These are phyloP conservation scores for Patellifolia procumbens DNA, from an alignment of 179 eudicot genomes.

Conservation along the genomic window DNA sequence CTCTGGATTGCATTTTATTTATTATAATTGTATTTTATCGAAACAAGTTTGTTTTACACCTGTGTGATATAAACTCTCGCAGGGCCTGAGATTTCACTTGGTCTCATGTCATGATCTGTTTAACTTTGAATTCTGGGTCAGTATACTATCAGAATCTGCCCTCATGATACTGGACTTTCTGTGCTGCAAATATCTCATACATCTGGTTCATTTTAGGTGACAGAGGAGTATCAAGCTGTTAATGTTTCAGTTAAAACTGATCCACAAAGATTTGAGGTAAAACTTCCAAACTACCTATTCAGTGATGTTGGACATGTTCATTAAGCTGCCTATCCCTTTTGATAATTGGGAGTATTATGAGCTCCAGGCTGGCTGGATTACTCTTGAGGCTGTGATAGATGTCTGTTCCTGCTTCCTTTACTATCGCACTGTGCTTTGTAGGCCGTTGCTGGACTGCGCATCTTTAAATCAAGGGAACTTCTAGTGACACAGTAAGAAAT, in stretches of 20 bases:
- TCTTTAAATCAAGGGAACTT: background rate
- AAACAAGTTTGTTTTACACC: constrained; percentile 12
- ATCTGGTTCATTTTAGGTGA: constrained; percentile 47
- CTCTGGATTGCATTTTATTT: background rate
- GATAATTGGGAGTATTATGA: background rate
- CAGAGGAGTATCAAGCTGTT: constrained; percentile 82
- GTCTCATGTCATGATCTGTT: constrained; percentile 75
- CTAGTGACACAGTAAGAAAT: background rate
- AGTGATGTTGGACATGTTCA: background rate
- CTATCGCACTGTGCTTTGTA: background rate
- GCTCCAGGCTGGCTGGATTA: background rate
- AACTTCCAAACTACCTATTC: background rate
- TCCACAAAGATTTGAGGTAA: constrained; percentile 63
- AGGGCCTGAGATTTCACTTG: constrained; percentile 81
- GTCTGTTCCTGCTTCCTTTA: background rate
- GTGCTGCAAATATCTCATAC: constrained; percentile 7
- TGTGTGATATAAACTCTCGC: constrained; percentile 21
- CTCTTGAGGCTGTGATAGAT: background rate
- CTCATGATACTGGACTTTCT: constrained; percentile 15
- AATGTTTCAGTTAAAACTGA: constrained; percentile 72
- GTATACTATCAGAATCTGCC: constrained; percentile 37
- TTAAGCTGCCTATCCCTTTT: background rate
- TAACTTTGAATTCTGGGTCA: constrained; percentile 80
- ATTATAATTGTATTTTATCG: background rate
- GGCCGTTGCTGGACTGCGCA: background rate